Evolutionary conservation across 2,329 filamentous ascomycete genomes (phyloP).

Genomic region (Fusarium napiforme): DNA sequence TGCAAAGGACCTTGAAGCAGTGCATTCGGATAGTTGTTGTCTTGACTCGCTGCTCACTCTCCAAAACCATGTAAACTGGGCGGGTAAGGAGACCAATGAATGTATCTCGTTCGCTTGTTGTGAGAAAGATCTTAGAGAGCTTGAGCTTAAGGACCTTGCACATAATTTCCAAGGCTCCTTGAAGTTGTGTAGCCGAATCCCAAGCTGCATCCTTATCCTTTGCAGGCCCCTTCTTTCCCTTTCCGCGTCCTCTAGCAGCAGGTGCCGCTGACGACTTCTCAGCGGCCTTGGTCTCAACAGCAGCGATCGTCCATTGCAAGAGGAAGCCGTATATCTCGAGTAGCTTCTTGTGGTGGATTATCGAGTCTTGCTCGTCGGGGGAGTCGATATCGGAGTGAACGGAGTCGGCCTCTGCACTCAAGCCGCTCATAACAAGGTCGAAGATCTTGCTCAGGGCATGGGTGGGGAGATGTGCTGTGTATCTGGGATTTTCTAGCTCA

Average conservation of each 20-base stretch:
- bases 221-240: conserved; percentile 78
- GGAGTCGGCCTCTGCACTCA: conserved; percentile 86
- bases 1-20: conserved; percentile 94
- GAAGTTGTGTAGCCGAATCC: conserved; percentile 90
- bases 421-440: conserved; percentile 86
- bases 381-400: conserved; percentile 87
- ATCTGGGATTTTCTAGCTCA: conserved; percentile 73
- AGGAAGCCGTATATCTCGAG: conserved; percentile 95
- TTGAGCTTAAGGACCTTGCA: conserved; percentile 95
- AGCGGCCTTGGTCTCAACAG: conserved; percentile 92
- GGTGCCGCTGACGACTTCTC: conserved; percentile 82
- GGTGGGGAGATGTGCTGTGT: conserved; percentile 80
- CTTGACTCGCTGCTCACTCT: conserved; percentile 94
- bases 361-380: conserved; percentile 85
- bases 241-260: conserved; percentile 76
- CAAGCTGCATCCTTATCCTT: conserved; percentile 88
- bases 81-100: conserved; percentile 93
- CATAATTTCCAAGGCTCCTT: conserved; percentile 91
- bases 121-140: conserved; percentile 91
- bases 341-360: conserved; percentile 88
- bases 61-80: conserved; percentile 91
- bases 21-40: conserved; percentile 92
- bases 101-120: conserved; percentile 94
- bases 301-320: conserved; percentile 92
- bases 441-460: conserved; percentile 92